Percentiles rank a stretch among this genome's conserved stretches.
Evolutionary conservation across 768 basidiomycete genomes (phyloP).

Genomic region (Lactarius tabidus): DNA sequence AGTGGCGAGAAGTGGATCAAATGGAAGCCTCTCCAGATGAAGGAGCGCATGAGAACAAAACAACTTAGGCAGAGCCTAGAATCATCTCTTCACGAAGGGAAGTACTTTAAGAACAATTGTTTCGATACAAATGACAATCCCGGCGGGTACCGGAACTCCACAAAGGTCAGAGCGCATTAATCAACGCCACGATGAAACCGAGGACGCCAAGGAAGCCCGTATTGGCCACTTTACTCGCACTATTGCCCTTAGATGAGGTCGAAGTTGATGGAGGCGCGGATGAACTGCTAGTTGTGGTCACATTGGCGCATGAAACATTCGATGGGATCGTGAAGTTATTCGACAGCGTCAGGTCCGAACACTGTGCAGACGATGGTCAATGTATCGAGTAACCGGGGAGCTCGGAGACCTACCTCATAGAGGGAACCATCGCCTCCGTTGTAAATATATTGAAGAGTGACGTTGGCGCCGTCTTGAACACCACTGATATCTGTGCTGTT

Average conservation of each 20-base stretch:
- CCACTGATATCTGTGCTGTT: constrained; percentile 44
- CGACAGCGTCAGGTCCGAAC: constrained; percentile 73
- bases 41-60: not conserved
- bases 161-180: not conserved
- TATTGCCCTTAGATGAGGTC: not conserved
- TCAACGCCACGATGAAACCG: not conserved
- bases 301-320: constrained; percentile 37
- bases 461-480: constrained; percentile 59
- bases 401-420: constrained; percentile 51
- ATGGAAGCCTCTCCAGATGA: not conserved
- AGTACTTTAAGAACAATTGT: not conserved
- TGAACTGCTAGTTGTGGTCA: constrained; percentile 20
- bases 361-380: constrained; percentile 40
- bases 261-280: not conserved
- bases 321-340: constrained; percentile 47
- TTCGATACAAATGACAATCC: not conserved
- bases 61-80: not conserved
- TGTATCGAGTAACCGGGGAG: not conserved
- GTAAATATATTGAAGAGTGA: constrained; percentile 67
- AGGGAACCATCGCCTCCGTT: constrained; percentile 69
- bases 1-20: not conserved
- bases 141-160: not conserved
- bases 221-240: not conserved
- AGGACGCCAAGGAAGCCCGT: constrained; percentile 3
- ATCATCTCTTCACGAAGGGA: not conserved